Base-by-base conservation (phyloP, 257 asterid genomes). In the Agastache rugosa region DNA sequence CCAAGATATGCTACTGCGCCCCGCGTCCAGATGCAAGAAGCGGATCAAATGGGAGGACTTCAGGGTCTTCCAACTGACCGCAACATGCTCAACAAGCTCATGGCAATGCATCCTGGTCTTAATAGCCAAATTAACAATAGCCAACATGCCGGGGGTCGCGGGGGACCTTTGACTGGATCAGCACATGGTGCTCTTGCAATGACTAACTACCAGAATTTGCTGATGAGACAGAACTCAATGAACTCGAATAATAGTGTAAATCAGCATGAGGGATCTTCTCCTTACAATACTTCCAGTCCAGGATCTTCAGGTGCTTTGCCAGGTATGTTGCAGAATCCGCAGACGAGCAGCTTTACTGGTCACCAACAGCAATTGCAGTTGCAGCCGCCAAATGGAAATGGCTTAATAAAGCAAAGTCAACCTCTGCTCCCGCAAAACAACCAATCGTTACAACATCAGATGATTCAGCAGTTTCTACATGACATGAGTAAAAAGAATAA, bases 181-280 rank as follows among this genome's bases (percentile, higher is more conserved):
- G 86, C 88, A 16, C 93, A 87, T 74, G 85, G 90, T 55, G 86
- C 91, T 75, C 80, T 79, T 66, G 87, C 88, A 4, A 73, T 86
- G 80, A 79, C 80, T 60, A 86, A 84, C 87, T 93, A 82, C 87
- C 96, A 87, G 55, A 91, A 81, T 78, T 64, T 89, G 78, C 79
- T 89, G 64, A 77, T 79, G 81, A 85, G 97, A 58, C 98, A 91
- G 62, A 89, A 81, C 79, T 91, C 97, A 19, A 87, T 85, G 87
- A 88, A 82, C 79, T 81, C 95, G 12, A 73, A 69, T 67, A 78
- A 76, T 37, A 63, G 44, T 22, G 72, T 84, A 44, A 47, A 65
- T 50, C 84, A 83, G 39, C 89, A 81, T 73, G 97, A 89, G 76
- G 82, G 81, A 12, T 68, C 93, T 55, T 76, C 90, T 45, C 80